Percentiles rank a stretch among this genome's conserved stretches.
phyloP scores from a whole-genome alignment of 495 filamentous ascomycete species.

The Neurospora sp. region DNA sequence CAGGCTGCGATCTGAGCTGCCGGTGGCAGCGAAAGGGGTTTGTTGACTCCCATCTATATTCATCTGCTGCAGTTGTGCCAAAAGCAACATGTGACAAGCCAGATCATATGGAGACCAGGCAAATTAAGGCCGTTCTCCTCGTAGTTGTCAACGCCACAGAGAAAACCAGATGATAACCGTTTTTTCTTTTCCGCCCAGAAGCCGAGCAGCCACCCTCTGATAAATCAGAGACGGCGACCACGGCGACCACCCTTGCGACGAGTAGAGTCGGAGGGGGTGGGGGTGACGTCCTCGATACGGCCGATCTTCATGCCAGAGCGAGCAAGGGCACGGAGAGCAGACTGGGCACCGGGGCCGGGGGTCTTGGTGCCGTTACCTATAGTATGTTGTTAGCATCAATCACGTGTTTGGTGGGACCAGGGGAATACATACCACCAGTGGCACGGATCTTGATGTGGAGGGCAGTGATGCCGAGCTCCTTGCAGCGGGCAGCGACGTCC shows the following conservation, averaged over 20 bases:
- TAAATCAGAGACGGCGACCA: constrained; percentile 92
- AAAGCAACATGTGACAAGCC: constrained; percentile 43
- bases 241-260: constrained; percentile 99
- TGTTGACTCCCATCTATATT: constrained; percentile 26
- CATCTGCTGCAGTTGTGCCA: constrained; percentile 38
- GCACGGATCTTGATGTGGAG: constrained; percentile 99
- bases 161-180: constrained; percentile 37
- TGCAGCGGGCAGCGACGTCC: constrained; percentile 90
- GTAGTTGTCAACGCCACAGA: constrained; percentile 53
- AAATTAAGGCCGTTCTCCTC: constrained; percentile 53
- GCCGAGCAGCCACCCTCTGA: constrained; percentile 21
- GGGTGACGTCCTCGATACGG: constrained; percentile 98
- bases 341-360: constrained; percentile 95
- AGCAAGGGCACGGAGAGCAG: constrained; percentile 94
- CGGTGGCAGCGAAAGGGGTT: constrained; percentile 1
- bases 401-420: not conserved
- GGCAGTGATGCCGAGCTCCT: constrained; percentile 97
- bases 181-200: constrained; percentile 19
- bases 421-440: constrained; percentile 65
- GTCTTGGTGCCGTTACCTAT: constrained; percentile 97
- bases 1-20: not conserved
- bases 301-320: constrained; percentile 99
- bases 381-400: not conserved
- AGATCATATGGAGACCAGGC: constrained; percentile 55
- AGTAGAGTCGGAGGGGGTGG: constrained; percentile 96